Percentiles rank a stretch among this genome's conserved stretches.
Evolutionary conservation across 202 grass and related monocot species (phyloP).

Genomic region (Alloteropsis angusta): DNA sequence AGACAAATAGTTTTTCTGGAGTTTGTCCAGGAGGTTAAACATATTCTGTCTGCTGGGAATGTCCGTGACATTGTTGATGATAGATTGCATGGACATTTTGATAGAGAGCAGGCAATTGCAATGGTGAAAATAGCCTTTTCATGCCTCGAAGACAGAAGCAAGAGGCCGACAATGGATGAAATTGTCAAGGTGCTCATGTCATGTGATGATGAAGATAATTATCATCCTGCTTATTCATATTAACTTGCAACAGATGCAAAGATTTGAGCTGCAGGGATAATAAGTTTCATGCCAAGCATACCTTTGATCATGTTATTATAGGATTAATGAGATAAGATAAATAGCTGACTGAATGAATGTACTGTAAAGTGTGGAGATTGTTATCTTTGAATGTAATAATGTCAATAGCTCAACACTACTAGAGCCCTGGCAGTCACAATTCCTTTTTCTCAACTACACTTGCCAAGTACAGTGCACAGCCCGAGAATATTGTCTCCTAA

Average conservation of each 20-base stretch:
- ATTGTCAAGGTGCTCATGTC: slow-evolving; percentile 46
- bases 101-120: slow-evolving; percentile 34
- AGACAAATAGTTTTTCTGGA: slow-evolving; percentile 24
- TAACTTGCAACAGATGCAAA: slow-evolving; percentile 18
- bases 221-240: slow-evolving; percentile 38
- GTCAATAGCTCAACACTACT: not conserved
- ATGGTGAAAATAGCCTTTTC: slow-evolving; percentile 45
- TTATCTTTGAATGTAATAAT: not conserved
- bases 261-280: not conserved
- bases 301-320: not conserved
- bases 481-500: not conserved
- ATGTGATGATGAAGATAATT: slow-evolving; percentile 27
- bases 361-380: slow-evolving; percentile 1
- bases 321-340: not conserved
- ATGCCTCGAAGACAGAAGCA: slow-evolving; percentile 52
- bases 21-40: slow-evolving; percentile 29
- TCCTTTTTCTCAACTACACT: not conserved
- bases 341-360: not conserved
- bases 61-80: slow-evolving; percentile 39
- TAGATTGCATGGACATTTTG: slow-evolving; percentile 32
- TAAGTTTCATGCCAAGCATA: not conserved
- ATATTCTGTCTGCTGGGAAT: slow-evolving; percentile 26
- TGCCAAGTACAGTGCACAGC: not conserved
- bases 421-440: not conserved
- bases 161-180: slow-evolving; percentile 58